Evolutionary conservation across 2,329 filamentous ascomycete genomes (phyloP), one percentile per base, ranked within the genome.

Genomic region (Chrysosporium keratinophilum): DNA sequence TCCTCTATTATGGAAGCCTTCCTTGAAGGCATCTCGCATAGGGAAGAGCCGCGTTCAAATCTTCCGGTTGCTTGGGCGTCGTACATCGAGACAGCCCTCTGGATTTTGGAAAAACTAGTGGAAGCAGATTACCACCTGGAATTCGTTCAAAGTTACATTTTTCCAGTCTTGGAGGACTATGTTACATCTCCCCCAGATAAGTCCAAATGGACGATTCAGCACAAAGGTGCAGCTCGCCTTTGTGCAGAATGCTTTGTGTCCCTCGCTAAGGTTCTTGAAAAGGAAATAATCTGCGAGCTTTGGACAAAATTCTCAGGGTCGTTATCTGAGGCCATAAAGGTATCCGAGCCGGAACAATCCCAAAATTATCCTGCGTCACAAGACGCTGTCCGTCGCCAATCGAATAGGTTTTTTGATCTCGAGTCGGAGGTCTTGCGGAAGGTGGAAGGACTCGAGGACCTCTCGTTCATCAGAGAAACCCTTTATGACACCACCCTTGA

Each of bases 341-440:
- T 80, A 5, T 94, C 88, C 0, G 77, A 87, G 4, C 88, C 90
- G 0, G 88, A 91, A 64, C 82, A 91, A 54, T 89, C 88, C 0
- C 84, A 84, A 57, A 85, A 88, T 15, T 87, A 87, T 60, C 76
- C 79, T 23, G 76, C 76, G 41, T 94, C 88, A 0, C 88, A 95
- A 65, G 76, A 80, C 49, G 74, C 75, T 40, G 76, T 95, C 23
- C 79, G 80, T 9, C 75, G 82, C 5, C 79, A 85, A 61, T 83
- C 83, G 0, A 74, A 76, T 44, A 82, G 86, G 0, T 88, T 88
- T 71, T 84, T 86, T 56, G 70, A 77, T 1, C 68, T 88, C 9
- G 74, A 75, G 57, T 59, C 65, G 44, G 67, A 70, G 17, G 56
- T 75, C 20, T 59, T 73, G 28, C 58, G 62, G 14, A 61, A 60